A percentile compares a stretch with the other conserved stretches of the same genome.
These are phyloP conservation scores for Venturia carpophila DNA, from an alignment of 2,329 filamentous ascomycete genomes.

Conservation along the genomic window DNA sequence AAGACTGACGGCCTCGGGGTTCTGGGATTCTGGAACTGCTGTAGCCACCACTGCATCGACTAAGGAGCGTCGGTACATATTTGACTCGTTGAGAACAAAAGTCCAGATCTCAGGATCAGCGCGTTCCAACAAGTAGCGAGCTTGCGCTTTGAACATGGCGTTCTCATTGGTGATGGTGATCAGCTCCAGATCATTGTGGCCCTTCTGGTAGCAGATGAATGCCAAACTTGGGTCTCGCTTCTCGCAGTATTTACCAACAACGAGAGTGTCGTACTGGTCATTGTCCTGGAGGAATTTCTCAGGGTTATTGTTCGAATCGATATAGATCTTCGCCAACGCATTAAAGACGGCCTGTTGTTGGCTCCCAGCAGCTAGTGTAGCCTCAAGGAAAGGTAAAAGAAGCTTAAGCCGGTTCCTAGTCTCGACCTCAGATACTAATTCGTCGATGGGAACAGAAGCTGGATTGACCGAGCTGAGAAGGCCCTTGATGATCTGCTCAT, in stretches of 20 bases:
- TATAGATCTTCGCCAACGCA: conserved; percentile 97
- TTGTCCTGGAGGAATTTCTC: conserved; percentile 98
- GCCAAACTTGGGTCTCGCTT: conserved; percentile 95
- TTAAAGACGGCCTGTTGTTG: conserved; percentile 97
- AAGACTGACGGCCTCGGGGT: conserved; percentile 89
- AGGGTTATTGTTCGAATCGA: conserved; percentile 95
- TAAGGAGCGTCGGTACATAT: conserved; percentile 85
- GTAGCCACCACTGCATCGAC: conserved; percentile 95
- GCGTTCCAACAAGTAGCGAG: conserved; percentile 85
- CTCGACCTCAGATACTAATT: conserved; percentile 92
- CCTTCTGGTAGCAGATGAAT: conserved; percentile 92
- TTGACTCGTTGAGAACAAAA: conserved; percentile 92
- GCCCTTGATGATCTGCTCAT: conserved; percentile 92
- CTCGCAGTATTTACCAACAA: conserved; percentile 95
- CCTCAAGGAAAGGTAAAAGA: conserved; percentile 89
- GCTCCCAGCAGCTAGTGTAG: conserved; percentile 80
- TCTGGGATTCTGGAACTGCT: conserved; percentile 79
- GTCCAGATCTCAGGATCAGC: conserved; percentile 86
- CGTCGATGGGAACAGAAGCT: conserved; percentile 81
- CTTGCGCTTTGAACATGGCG: conserved; percentile 98
- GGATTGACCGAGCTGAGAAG: conserved; percentile 79
- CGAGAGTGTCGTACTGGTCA: conserved; percentile 86
- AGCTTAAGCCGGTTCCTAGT: conserved; percentile 91
- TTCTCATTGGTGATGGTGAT: conserved; percentile 99
- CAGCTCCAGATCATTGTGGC: conserved; percentile 92